Percentiles rank a stretch among this genome's conserved stretches.
Conservation (phyloP, 2,329 filamentous ascomycete genomes). For the Xylaria sp. region DNA sequence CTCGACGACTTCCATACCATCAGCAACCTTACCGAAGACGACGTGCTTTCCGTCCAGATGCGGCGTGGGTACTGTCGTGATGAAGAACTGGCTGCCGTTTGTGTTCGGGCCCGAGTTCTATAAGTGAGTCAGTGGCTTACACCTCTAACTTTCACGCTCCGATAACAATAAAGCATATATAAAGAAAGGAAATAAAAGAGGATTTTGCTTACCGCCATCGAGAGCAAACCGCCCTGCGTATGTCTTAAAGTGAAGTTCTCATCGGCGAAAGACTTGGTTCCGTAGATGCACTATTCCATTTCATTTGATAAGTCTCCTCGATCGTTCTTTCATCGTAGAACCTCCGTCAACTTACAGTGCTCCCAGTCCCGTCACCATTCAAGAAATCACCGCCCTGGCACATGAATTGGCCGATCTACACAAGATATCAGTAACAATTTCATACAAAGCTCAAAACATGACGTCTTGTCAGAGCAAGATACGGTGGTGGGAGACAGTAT, state of each 20-base stretch:
- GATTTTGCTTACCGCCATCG: slow-evolving; percentile 82
- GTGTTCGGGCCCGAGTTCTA: slow-evolving; percentile 91
- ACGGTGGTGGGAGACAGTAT: too few relatives aligned
- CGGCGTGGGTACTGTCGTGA: slow-evolving; percentile 86
- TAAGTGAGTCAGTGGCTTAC: neutral
- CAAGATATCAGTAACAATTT: neutral
- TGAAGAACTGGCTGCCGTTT: slow-evolving; percentile 97
- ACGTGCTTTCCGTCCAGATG: slow-evolving; percentile 95
- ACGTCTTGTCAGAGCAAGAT: too few relatives aligned
- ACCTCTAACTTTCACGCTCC: neutral
- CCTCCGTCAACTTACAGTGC: slow-evolving; percentile 58
- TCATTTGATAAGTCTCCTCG: neutral
- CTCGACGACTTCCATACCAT: slow-evolving; percentile 87
- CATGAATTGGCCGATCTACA: slow-evolving; percentile 94
- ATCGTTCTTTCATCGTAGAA: neutral
- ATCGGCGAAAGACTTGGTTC: slow-evolving; percentile 83
- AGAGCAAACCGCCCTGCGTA: slow-evolving; percentile 80
- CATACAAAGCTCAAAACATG: neutral
- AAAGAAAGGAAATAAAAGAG: neutral
- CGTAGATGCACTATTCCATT: slow-evolving; percentile 75
- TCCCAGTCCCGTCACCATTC: slow-evolving; percentile 91
- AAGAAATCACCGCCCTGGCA: slow-evolving; percentile 96
- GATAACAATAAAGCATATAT: neutral
- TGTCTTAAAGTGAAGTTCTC: slow-evolving; percentile 89
- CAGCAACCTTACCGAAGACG: slow-evolving; percentile 90